Base-by-base conservation (phyloP, 768 basidiomycete species). In the Botryobasidium botryosum region DNA sequence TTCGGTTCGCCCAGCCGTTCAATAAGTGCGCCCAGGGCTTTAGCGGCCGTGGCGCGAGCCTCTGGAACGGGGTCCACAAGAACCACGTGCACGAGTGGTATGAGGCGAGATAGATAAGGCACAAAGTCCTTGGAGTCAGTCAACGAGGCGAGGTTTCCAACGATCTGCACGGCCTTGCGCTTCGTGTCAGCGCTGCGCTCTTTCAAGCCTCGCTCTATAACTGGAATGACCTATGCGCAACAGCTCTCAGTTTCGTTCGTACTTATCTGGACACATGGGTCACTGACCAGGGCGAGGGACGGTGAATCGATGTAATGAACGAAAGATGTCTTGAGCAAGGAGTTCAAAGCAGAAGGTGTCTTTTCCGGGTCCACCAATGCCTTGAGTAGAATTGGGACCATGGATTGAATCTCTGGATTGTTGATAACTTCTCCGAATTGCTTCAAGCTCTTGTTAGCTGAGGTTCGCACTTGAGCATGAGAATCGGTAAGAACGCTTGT, bases 291-390 rank as follows among this genome's bases (percentile, higher is more conserved):
- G 15, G 94, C 94, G 6, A 99, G 65, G 3, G 92, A 96, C 1
- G 94, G 91, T 45, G 92, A 83, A 52, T 97, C 94, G 51, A 99
- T 91, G 56, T 94, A 96, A 57, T 99, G 94, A 64, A 87, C 81
- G 64, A 97, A 99, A 3, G 90, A 87, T 10, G 85, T 96, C 60
- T 87, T 87, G 47, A 97, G 68, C 40, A 99, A 67, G 0, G 82
- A 72, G n/a, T 77, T 64, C 42, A 99, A 64, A 0, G 91, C 94
- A 52, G 69, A 77, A 12, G 81, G 71, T 3, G 86, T 96, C 65
- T 88, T 94, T 0, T 74, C 73, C 6, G 94, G 94, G 61, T 99
- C 92, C 25, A 92, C 88, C 50, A 99, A 69, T 1, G 94, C 94
- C 59, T 88, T 96, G 53, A 97, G 74, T 50, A 97, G 73, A 8